Base-by-base conservation (phyloP, 306 rosid genomes). In the Sophora flavescens region DNA sequence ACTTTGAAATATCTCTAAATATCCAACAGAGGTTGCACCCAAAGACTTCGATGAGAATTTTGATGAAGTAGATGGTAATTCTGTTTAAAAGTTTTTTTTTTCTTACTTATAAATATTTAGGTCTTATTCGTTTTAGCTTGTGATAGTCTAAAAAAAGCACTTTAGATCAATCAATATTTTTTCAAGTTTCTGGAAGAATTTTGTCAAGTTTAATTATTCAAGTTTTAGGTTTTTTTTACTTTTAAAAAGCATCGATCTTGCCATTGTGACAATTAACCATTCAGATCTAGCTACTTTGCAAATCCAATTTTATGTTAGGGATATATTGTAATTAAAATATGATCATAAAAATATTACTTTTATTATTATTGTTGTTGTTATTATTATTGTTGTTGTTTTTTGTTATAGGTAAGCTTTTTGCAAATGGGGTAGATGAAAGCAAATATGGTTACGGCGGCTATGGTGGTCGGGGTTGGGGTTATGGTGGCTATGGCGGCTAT, bases 11-110 rank as follows among this genome's bases (percentile, higher is more conserved):
- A n/a, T n/a, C n/a, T n/a, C n/a, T n/a, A n/a, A n/a, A n/a, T n/a
- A n/a, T n/a, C n/a, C n/a, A n/a, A n/a, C n/a, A n/a, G 69, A 45
- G 47, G 60, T 28, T 28, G 22, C 35, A 45, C 16, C 78, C 68
- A 44, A 5, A 8, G 60, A 45, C 12, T 13, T 13, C 1, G 4
- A 59, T 2, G 22, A 60, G 35, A 45, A 45, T 8, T 9, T 60
- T 15, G 17, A 59, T 33, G 22, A 59, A 60, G 32, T 10, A 8
- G 36, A 30, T 59, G 78, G 78, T 74, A 74, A 72, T 72, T 51
- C 14, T 18, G 33, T 8, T 30, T 3, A 30, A 30, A 30, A 2
- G 32, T 2, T 30, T 22, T 22, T 22, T 22, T 22, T 22, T 30
- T 30, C 0, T 30, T 30, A 30, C 32, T 30, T 30, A 30, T 30